Percentiles rank a stretch among this genome's conserved stretches.
phyloP scores from a whole-genome alignment of 1,284 basidiomycete species.

The Clitocybe nebularis region DNA sequence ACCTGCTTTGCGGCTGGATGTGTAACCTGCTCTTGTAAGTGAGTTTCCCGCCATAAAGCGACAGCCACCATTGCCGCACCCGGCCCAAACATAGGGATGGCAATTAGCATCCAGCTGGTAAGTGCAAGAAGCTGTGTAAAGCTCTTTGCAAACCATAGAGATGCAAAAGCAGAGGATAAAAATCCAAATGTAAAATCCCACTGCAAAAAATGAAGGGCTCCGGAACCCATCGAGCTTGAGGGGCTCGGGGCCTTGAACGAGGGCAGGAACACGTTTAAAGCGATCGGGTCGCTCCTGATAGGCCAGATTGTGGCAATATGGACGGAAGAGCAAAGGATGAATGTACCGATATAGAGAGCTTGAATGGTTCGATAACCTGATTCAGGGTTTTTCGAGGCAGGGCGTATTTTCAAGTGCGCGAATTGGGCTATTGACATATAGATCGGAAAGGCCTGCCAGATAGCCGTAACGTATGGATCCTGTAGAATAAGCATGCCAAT shows the following conservation, averaged over 20 bases:
- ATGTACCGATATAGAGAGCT: constrained; percentile 29
- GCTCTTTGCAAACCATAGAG: constrained; percentile 38
- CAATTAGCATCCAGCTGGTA: constrained; percentile 29
- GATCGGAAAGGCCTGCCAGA: constrained; percentile 45
- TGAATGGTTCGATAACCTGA: constrained; percentile 37
- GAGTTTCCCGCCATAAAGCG: constrained; percentile 36
- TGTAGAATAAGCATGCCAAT: constrained; percentile 28
- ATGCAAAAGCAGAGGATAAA: constrained; percentile 30
- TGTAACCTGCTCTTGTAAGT: constrained; percentile 8
- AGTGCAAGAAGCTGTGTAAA: constrained; percentile 22
- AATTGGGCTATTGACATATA: constrained; percentile 27
- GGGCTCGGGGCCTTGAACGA: constrained; percentile 22
- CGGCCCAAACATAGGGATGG: constrained; percentile 32
- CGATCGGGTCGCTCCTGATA: constrained; percentile 18
- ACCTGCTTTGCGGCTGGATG: constrained; percentile 2
- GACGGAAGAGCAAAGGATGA: constrained; percentile 32
- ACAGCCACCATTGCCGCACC: constrained; percentile 35
- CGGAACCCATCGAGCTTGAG: constrained; percentile 17
- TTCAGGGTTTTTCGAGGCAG: constrained; percentile 20
- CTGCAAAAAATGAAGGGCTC: constrained; percentile 36
- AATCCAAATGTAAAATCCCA: constrained; percentile 40
- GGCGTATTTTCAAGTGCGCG: constrained; percentile 27
- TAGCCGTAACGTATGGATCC: constrained; percentile 32
- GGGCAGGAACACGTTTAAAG: constrained; percentile 30
- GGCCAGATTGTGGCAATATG: constrained; percentile 35